These are phyloP conservation scores for Raphanus hybrid DNA, from an alignment of 441 rosid genomes.

Conservation along the genomic window DNA sequence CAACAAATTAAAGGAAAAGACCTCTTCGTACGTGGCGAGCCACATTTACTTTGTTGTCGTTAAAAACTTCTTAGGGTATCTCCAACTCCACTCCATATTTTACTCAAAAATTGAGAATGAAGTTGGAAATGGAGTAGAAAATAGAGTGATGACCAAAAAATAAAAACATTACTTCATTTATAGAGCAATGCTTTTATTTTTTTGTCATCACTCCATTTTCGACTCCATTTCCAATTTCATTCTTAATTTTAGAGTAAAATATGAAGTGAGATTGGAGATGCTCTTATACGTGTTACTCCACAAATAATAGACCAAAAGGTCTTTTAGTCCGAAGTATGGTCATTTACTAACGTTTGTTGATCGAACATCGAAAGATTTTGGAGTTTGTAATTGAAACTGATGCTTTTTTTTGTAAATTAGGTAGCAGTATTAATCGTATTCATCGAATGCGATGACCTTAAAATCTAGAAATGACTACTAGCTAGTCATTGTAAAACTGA, in stretches of 20 bases:
- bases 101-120: too few species aligned
- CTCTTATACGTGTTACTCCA: constrained; percentile 33
- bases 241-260: too few species aligned
- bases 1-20: constrained; percentile 29
- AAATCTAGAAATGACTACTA: not conserved
- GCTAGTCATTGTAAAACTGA: not conserved
- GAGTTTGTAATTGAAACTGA: not conserved
- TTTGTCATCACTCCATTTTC: too few species aligned
- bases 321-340: constrained; percentile 4
- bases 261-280: too few species aligned
- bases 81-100: too few species aligned
- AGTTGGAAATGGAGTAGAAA: too few species aligned
- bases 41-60: constrained; percentile 30
- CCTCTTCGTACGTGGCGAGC: constrained; percentile 33
- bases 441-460: not conserved
- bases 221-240: too few species aligned
- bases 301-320: constrained; percentile 20
- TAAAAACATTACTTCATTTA: too few species aligned
- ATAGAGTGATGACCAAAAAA: too few species aligned
- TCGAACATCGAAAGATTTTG: not conserved
- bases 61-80: constrained; percentile 7
- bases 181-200: too few species aligned
- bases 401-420: too few species aligned
- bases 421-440: too few species aligned
- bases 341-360: constrained; percentile 6